Conservation (phyloP, 192 early-diverging fungal genomes). For the Podila clonocystis region DNA sequence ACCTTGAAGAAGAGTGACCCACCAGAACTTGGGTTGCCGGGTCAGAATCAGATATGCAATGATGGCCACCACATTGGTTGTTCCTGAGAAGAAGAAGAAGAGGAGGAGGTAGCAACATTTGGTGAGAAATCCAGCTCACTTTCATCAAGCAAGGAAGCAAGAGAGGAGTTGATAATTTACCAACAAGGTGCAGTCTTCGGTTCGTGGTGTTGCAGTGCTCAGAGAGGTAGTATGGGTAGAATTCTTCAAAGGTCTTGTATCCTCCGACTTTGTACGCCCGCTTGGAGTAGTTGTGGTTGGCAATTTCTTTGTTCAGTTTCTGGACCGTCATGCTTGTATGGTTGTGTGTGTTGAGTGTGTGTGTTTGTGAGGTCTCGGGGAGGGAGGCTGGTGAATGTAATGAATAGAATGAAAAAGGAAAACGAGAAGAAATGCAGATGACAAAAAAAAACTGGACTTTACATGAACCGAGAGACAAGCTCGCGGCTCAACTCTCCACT, state of each 20-base stretch:
- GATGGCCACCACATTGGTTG: slow-evolving; percentile 48
- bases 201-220: slow-evolving; percentile 63
- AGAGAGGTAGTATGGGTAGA: slow-evolving; percentile 78
- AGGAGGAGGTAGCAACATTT: not conserved
- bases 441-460: too few species aligned
- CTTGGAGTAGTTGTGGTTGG: slow-evolving; percentile 59
- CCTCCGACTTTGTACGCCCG: slow-evolving; percentile 50
- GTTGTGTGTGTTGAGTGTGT: not conserved
- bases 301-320: slow-evolving; percentile 42
- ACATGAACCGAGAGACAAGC: too few species aligned
- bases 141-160: not conserved
- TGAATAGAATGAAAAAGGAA: too few species aligned
- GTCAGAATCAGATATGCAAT: slow-evolving; percentile 26
- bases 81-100: slow-evolving; percentile 19
- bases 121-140: not conserved
- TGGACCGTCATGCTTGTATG: slow-evolving; percentile 17
- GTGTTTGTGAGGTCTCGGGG: not conserved
- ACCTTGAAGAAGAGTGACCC: slow-evolving; percentile 52
- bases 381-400: not conserved
- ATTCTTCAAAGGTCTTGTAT: slow-evolving; percentile 64
- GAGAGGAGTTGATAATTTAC: slow-evolving; percentile 20
- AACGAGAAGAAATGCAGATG: too few species aligned
- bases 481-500: too few species aligned
- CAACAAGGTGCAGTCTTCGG: slow-evolving; percentile 65
- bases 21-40: slow-evolving; percentile 38